Percentiles rank a stretch among this genome's conserved stretches.
Evolutionary conservation across 2,329 filamentous ascomycete species (phyloP).

Genomic region (Akanthomyces lecanii): DNA sequence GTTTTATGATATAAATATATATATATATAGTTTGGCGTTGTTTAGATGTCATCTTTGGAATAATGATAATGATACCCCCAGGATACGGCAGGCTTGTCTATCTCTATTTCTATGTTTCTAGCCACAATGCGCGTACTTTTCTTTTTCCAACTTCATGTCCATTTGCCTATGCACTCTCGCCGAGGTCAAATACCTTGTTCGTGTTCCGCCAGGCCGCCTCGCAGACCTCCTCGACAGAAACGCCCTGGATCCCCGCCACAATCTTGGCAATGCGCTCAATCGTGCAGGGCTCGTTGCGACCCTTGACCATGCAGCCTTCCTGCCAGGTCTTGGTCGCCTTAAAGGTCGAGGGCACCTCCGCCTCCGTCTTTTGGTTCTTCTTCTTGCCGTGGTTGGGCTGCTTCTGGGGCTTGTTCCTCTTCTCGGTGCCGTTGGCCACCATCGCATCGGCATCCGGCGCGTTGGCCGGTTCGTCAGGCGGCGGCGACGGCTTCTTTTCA

Average conservation of each 20-base stretch:
- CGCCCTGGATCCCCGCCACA: conserved; percentile 78
- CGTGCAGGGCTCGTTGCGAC: conserved; percentile 85
- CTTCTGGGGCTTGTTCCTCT: conserved; percentile 33
- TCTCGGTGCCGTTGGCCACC: conserved; percentile 14
- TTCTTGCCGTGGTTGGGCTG: conserved; percentile 26
- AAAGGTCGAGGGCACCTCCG: conserved; percentile 66
- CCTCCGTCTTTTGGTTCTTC: conserved; percentile 52
- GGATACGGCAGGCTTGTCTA: neutral
- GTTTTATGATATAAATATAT: neutral
- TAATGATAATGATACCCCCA: conserved; percentile 18
- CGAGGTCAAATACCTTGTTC: conserved; percentile 71
- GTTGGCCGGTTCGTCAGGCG: neutral
- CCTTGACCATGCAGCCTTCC: conserved; percentile 85
- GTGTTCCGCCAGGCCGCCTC: conserved; percentile 86
- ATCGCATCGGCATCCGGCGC: conserved; percentile 16
- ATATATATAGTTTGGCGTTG: neutral
- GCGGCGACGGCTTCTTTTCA: conserved; percentile 25
- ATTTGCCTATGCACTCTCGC: conserved; percentile 36
- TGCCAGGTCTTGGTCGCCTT: conserved; percentile 92
- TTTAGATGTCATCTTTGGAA: conserved; percentile 10
- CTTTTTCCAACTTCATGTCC: conserved; percentile 19
- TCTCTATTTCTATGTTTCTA: conserved; percentile 16
- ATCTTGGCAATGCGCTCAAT: conserved; percentile 86
- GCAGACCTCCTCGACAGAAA: conserved; percentile 75
- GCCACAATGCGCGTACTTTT: neutral